These are phyloP conservation scores for Zea luxurians DNA, from an alignment of 176 grass and related monocot genomes.

Conservation along the genomic window DNA sequence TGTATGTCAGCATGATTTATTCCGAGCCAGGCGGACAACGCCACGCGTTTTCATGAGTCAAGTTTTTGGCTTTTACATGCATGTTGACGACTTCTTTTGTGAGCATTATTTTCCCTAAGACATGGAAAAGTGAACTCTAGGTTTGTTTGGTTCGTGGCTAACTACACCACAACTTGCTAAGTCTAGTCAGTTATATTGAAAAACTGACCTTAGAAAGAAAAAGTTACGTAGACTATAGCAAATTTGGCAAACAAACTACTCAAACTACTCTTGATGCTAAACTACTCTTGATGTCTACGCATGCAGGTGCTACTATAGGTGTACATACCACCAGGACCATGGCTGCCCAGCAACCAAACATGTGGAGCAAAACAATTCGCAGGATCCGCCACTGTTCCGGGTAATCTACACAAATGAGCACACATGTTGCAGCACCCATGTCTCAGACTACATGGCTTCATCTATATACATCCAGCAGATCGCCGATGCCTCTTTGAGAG, in stretches of 20 bases:
- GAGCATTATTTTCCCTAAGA: neutral
- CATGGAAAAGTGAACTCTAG: slow-evolving; percentile 40
- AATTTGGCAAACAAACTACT: too few relatives aligned
- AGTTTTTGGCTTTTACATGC: slow-evolving; percentile 37
- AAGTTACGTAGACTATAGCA: too few relatives aligned
- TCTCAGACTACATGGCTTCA: slow-evolving; percentile 30
- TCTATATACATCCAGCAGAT: slow-evolving; percentile 44
- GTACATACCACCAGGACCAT: slow-evolving; percentile 54
- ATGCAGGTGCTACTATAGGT: slow-evolving; percentile 67
- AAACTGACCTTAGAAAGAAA: too few relatives aligned
- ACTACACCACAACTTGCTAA: too few relatives aligned
- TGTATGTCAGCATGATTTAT: slow-evolving; percentile 46
- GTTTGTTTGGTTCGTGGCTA: too few relatives aligned
- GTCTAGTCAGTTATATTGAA: too few relatives aligned
- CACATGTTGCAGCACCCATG: slow-evolving; percentile 35
- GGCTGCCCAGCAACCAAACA: slow-evolving; percentile 62
- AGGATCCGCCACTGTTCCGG: slow-evolving; percentile 49
- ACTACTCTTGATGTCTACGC: neutral
- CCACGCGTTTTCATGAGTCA: slow-evolving; percentile 40
- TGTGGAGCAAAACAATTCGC: slow-evolving; percentile 51
- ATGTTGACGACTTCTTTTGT: slow-evolving; percentile 22
- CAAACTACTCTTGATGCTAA: neutral
- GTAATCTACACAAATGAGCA: slow-evolving; percentile 54
- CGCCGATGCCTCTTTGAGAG: slow-evolving; percentile 43
- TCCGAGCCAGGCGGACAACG: slow-evolving; percentile 22